These are phyloP conservation scores for Golubevia sp. DNA, from an alignment of 1,284 basidiomycete species.

Conservation along the genomic window DNA sequence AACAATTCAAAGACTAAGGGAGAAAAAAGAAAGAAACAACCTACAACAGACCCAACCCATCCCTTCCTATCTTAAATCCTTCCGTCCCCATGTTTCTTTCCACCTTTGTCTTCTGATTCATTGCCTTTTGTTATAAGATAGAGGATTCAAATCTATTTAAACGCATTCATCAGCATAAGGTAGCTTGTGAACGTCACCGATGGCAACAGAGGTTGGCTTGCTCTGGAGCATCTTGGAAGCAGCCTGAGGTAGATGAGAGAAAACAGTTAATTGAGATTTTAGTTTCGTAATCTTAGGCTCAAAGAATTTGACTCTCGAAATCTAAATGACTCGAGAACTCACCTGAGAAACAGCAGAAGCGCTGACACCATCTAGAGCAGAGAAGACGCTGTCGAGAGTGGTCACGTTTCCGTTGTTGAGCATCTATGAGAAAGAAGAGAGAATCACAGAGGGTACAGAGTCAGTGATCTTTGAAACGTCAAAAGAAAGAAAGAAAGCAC, in stretches of 20 bases:
- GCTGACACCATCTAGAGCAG: conserved; percentile 41
- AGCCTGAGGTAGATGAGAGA: conserved; percentile 4
- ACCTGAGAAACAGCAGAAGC: conserved; percentile 25
- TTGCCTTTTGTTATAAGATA: too few species aligned
- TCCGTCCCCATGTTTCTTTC: too few species aligned
- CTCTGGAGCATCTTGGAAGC: conserved; percentile 51
- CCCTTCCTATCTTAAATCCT: too few species aligned
- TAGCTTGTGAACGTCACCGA: conserved; percentile 50
- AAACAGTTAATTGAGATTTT: not conserved
- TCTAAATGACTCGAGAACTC: too few species aligned
- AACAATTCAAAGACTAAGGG: too few species aligned
- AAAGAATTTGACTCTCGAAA: not conserved
- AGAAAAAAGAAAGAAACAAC: too few species aligned
- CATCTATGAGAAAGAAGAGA: conserved; percentile 14
- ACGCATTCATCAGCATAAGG: conserved; percentile 58
- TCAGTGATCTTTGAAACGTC: not conserved
- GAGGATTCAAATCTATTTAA: conserved; percentile 13
- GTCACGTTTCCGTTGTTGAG: conserved; percentile 28
- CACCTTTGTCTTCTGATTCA: too few species aligned
- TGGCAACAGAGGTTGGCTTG: conserved; percentile 54
- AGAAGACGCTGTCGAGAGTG: conserved; percentile 30
- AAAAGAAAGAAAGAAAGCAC: not conserved
- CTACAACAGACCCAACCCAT: too few species aligned
- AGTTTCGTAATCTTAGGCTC: not conserved
- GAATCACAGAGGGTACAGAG: not conserved